A percentile compares a stretch with the other conserved stretches of the same genome.
These are phyloP conservation scores for Extremus antarcticus DNA, from an alignment of 495 filamentous ascomycete genomes.

Conservation along the genomic window DNA sequence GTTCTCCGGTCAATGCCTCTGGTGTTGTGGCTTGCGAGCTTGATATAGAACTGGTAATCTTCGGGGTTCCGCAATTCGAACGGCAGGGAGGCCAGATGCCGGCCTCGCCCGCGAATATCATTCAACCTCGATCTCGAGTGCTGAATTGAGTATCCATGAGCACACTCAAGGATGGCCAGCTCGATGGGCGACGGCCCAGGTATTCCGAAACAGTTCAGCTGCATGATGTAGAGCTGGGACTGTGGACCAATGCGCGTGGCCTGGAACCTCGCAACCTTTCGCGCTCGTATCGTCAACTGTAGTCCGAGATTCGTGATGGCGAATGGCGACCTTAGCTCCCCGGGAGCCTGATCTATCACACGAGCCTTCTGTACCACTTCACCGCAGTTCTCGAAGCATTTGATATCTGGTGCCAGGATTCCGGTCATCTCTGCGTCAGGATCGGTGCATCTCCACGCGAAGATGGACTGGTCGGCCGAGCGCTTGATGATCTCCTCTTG, in stretches of 20 bases:
- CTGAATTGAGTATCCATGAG: too few species aligned
- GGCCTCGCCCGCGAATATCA: not conserved
- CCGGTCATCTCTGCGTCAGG: not conserved
- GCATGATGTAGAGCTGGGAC: not conserved
- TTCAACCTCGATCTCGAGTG: not conserved
- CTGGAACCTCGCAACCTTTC: not conserved
- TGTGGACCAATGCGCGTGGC: not conserved
- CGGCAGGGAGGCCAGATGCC: not conserved
- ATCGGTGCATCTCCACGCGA: not conserved
- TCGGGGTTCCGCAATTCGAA: not conserved
- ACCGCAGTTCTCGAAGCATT: not conserved
- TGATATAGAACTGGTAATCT: not conserved
- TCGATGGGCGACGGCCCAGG: too few species aligned
- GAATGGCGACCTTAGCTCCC: not conserved
- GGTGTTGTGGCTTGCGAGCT: not conserved
- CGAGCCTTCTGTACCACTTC: not conserved
- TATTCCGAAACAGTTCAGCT: too few species aligned
- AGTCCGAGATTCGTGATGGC: not conserved
- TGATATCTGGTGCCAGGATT: not conserved
- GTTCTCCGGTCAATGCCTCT: not conserved
- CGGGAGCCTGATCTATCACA: not conserved
- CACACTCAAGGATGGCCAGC: too few species aligned
- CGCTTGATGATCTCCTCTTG: slow-evolving; percentile 11
- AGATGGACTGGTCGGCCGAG: slow-evolving; percentile 5
- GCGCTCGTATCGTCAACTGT: not conserved